Evolutionary conservation across 257 asterid species (phyloP).

Genomic region (Echites panduratus): DNA sequence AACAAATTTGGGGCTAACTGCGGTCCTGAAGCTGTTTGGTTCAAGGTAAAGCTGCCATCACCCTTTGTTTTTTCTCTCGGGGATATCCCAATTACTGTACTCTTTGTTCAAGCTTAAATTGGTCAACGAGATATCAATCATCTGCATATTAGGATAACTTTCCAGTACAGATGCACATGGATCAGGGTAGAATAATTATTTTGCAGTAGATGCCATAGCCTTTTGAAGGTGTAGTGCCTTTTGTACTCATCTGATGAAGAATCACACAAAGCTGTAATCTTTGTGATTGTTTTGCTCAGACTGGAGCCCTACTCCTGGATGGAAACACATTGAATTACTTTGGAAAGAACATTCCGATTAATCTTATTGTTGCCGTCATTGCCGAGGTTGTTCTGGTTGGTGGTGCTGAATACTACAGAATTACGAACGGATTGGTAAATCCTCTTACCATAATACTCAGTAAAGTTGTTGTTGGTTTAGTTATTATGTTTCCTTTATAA

Average conservation of each 20-base stretch:
- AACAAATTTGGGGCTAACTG: slow-evolving; percentile 92
- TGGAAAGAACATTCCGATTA: slow-evolving; percentile 89
- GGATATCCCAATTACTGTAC: too few relatives aligned
- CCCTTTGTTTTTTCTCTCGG: too few relatives aligned
- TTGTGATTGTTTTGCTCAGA: slow-evolving; percentile 30
- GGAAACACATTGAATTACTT: slow-evolving; percentile 95
- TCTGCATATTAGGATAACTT: too few relatives aligned
- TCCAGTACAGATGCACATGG: neutral
- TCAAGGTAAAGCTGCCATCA: slow-evolving; percentile 45
- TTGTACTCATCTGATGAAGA: neutral
- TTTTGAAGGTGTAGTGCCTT: neutral
- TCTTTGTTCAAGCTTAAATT: neutral
- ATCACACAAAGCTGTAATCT: neutral
- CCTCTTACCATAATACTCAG: neutral
- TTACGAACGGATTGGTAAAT: slow-evolving; percentile 72
- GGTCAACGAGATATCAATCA: neutral
- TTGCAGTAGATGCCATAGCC: neutral
- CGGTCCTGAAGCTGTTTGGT: slow-evolving; percentile 99
- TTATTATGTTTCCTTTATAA: neutral
- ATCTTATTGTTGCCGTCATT: slow-evolving; percentile 66
- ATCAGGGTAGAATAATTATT: neutral
- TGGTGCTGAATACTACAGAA: slow-evolving; percentile 95
- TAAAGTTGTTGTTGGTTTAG: neutral
- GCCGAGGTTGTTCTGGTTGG: slow-evolving; percentile 94
- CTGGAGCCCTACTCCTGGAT: slow-evolving; percentile 92